Conservation (phyloP, 768 basidiomycete species). For the Russula dissimulans region DNA sequence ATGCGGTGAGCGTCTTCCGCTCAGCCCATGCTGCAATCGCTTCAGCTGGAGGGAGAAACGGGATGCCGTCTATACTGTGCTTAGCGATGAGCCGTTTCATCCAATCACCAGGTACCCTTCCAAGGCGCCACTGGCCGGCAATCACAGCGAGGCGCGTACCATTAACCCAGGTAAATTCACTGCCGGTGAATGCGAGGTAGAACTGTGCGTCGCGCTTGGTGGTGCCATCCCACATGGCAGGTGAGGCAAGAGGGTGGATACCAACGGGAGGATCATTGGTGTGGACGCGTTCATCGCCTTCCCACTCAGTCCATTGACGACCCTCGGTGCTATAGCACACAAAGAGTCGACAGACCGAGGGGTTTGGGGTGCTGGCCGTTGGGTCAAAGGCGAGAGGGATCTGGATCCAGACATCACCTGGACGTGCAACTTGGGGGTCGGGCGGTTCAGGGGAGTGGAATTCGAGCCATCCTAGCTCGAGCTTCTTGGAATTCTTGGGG, state of each 20-base stretch:
- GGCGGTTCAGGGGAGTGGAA: conserved; percentile 11
- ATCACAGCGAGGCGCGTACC: neutral
- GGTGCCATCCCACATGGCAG: neutral
- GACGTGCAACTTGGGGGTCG: conserved; percentile 10
- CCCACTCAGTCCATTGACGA: conserved; percentile 2
- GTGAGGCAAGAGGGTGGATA: conserved; percentile 1
- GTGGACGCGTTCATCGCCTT: conserved; percentile 4
- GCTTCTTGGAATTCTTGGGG: conserved; percentile 3
- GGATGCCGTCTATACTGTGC: conserved; percentile 1
- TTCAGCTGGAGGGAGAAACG: neutral
- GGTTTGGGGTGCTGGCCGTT: neutral
- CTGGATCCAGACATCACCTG: conserved; percentile 16
- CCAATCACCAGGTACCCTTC: neutral
- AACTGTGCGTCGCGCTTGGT: conserved; percentile 1
- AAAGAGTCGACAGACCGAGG: neutral
- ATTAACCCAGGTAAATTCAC: conserved; percentile 4
- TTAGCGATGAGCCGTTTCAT: conserved; percentile 1
- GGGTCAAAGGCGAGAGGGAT: conserved; percentile 4
- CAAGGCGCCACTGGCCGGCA: neutral
- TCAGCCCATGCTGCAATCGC: conserved; percentile 2
- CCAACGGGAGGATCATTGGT: neutral
- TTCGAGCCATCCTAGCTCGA: conserved; percentile 13
- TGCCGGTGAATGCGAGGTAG: conserved; percentile 6
- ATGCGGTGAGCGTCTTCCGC: neutral
- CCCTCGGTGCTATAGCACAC: conserved; percentile 1